Base-by-base conservation (phyloP, 331 rosid genomes). In the Pyracantha coccinea region DNA sequence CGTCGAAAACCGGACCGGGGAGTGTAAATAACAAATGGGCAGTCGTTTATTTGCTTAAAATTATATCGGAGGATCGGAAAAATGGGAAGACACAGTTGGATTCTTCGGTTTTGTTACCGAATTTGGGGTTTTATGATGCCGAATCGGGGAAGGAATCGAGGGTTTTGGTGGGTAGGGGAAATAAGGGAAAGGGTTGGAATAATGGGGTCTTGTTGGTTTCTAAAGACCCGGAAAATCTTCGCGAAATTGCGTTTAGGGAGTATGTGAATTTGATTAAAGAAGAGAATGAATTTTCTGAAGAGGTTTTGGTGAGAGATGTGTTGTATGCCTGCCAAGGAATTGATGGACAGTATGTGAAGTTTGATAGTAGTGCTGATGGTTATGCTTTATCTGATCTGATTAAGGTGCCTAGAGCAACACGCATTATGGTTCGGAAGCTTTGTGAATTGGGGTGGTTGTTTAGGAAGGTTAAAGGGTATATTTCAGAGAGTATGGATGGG, bases 241-340 rank as follows among this genome's bases (percentile, higher is more conserved):
- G 97, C 5, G 93, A 92, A 27, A 64, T 87, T 41, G 93, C 99
- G 19, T 92, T 89, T 69, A 79, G 80, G 59, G 97, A 95, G 84
- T 95, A 85, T 65, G 86, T 73, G 16, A 81, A 84, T 77, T 81
- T 92, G 75, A 74, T 92, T 8, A 95, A 75, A 79, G 97, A 95
- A 62, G 97, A 95, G 57, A 88, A 80, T 75, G 97, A 92, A 66
- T 88, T 90, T 19, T 80, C 83, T 5, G 97, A 95, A 57, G 99
- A 95, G 83, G 91, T 77, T 78, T 73, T 95, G 78, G 97, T 92
- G 54, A 85, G 89, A 75, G 97, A 95, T 75, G 99, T 95, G 69
- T 55, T 95, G 68, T 95, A 95, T 80, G 92, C 97, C 53, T 95
- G 93, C 75, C 97, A 95, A 70, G 99, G 97, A 11, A 93, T 95